Base-by-base conservation (phyloP, 23 red algal species). In the Gracilaria gracilis region DNA sequence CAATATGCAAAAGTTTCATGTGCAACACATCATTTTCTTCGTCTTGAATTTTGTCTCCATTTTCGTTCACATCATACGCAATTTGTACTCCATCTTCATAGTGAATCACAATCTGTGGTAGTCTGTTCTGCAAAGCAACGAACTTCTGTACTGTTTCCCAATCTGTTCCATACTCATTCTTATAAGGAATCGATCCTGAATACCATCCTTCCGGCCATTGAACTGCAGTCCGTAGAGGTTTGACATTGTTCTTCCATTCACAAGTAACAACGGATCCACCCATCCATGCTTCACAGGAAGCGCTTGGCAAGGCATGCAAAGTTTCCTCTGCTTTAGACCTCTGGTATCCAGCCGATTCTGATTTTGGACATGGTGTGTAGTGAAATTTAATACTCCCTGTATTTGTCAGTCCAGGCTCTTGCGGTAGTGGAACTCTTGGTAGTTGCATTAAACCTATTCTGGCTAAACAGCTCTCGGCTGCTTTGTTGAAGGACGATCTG, bases 141-240 rank as follows among this genome's bases (percentile, higher is more conserved):
- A 73, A 73, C 0, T 37, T 16, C 7, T 44, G 34, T 15, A 73
- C 67, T 73, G 17, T 35, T 70, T 70, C 24, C 28, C 33, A 6
- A 29, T 44, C 20, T 1, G 2, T 23, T 24, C 24, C 5, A 38
- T 29, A 73, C 6, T 4, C 12, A 9, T 40, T 35, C 20, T 4
- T 2, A 21, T 73, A 42, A 20, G 9, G 20, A 17, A 73, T 44
- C 15, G 67, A 15, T 39, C 67, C 67, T 5, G 67, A 35, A 44
- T 73, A 73, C 67, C 67, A 73, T 40, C 67, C 67, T 42, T 73
- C 34, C 1, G 16, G 19, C 67, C 67, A 37, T 21, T 73, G 5
- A 2, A 73, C 67, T 1, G 31, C 67, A 9, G 34, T 62, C 4
- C 59, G 9, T 14, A 62, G 9, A 25, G 59, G 59, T 12, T 12